Conservation (phyloP, 169 alveolate genomes). For the Plasmodium cynomolgi region DNA sequence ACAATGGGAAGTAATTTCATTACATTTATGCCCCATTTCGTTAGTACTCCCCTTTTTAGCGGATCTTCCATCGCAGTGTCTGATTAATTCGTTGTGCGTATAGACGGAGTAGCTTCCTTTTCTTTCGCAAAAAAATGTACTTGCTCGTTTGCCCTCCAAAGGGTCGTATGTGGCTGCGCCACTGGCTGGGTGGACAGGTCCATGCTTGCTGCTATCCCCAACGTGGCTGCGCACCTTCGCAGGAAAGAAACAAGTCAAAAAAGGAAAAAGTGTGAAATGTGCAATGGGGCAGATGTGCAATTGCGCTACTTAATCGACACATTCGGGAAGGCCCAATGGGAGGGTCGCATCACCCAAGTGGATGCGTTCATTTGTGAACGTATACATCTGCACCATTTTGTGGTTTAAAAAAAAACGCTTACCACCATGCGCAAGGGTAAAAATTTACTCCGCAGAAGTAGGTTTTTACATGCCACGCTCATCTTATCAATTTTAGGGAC, state of each 20-base stretch:
- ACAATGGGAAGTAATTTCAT: not conserved
- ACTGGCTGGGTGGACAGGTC: not conserved
- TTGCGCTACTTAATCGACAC: not conserved
- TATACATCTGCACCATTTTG: not conserved
- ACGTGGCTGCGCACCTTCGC: not conserved
- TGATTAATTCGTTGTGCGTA: not conserved
- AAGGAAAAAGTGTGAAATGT: not conserved
- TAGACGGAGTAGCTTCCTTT: not conserved
- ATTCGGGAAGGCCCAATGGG: not conserved
- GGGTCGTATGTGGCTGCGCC: not conserved
- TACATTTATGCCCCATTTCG: not conserved
- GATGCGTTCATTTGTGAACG: not conserved
- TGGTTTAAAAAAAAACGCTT: conserved; percentile 13
- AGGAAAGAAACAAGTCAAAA: not conserved
- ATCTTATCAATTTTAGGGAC: not conserved
- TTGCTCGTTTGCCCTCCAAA: not conserved
- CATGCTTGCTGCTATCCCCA: not conserved
- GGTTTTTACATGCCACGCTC: not conserved
- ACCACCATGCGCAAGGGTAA: conserved; percentile 27
- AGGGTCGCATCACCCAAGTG: not conserved
- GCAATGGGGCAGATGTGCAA: not conserved
- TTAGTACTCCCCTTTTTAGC: not conserved
- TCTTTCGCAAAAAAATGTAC: not conserved
- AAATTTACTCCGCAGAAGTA: not conserved
- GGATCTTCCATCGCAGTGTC: not conserved